Evolutionary conservation across 257 asterid genomes (phyloP).

Genomic region (Solanum pimpinellifolium): DNA sequence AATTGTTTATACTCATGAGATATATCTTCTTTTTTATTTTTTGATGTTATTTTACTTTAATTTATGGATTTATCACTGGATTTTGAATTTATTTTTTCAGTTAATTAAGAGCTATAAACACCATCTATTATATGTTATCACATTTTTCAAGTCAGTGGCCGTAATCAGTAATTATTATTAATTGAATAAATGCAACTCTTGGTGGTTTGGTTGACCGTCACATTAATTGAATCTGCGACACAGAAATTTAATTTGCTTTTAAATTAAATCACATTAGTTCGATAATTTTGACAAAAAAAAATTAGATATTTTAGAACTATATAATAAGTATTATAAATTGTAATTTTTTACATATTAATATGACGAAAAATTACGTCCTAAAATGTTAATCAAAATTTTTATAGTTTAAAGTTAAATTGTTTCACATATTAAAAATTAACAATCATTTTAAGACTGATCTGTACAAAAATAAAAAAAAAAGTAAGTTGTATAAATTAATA

Average conservation of each 20-base stretch:
- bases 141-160: neutral
- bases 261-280: too few relatives aligned
- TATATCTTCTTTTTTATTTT: neutral
- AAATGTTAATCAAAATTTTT: too few relatives aligned
- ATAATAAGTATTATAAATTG: too few relatives aligned
- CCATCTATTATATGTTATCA: neutral
- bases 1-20: too few relatives aligned
- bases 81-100: neutral
- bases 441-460: too few relatives aligned
- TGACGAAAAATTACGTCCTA: too few relatives aligned
- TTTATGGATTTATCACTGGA: neutral
- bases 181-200: neutral
- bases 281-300: too few relatives aligned
- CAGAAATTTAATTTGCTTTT: too few relatives aligned
- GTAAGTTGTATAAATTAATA: too few relatives aligned
- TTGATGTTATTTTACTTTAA: neutral
- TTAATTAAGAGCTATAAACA: neutral
- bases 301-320: accelerated
- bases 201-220: neutral
- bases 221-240: neutral
- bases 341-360: accelerated
- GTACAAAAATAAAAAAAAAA: too few relatives aligned
- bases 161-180: neutral
- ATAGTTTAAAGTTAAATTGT: too few relatives aligned
- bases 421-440: too few relatives aligned